These are phyloP conservation scores for Phytophthora citricola DNA, from an alignment of 352 stramenopile species.

Conservation along the genomic window DNA sequence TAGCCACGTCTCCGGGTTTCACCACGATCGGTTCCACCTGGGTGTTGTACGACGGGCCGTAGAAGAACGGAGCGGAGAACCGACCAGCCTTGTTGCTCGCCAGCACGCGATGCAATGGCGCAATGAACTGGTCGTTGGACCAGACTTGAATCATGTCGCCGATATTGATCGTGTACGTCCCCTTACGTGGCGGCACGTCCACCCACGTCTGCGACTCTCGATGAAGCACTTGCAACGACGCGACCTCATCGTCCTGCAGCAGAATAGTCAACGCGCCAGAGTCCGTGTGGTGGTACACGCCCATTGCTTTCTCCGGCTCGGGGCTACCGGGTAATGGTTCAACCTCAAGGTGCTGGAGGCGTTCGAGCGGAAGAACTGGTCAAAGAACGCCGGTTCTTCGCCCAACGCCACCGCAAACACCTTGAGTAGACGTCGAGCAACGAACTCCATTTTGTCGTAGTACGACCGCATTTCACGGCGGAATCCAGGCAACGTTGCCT, in stretches of 20 bases:
- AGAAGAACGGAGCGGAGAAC: constrained; percentile 64
- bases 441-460: constrained; percentile 56
- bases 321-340: constrained; percentile 89
- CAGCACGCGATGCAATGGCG: constrained; percentile 60
- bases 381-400: constrained; percentile 52
- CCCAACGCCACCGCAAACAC: constrained; percentile 57
- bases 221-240: constrained; percentile 54
- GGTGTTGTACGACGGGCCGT: constrained; percentile 61
- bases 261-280: constrained; percentile 53
- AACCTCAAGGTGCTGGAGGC: constrained; percentile 91
- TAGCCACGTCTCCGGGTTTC: constrained; percentile 27
- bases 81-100: constrained; percentile 35
- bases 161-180: constrained; percentile 71
- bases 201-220: constrained; percentile 45
- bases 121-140: constrained; percentile 60
- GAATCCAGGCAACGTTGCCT: constrained; percentile 59
- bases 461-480: constrained; percentile 46
- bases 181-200: constrained; percentile 47
- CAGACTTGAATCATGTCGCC: constrained; percentile 67
- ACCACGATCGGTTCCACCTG: constrained; percentile 61
- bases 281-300: constrained; percentile 62
- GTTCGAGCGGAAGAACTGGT: constrained; percentile 57
- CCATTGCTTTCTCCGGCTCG: constrained; percentile 49
- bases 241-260: constrained; percentile 55
- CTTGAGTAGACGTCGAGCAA: constrained; percentile 55